phyloP scores from a whole-genome alignment of 2,329 filamentous ascomycete species.

The Lomentospora prolificans region DNA sequence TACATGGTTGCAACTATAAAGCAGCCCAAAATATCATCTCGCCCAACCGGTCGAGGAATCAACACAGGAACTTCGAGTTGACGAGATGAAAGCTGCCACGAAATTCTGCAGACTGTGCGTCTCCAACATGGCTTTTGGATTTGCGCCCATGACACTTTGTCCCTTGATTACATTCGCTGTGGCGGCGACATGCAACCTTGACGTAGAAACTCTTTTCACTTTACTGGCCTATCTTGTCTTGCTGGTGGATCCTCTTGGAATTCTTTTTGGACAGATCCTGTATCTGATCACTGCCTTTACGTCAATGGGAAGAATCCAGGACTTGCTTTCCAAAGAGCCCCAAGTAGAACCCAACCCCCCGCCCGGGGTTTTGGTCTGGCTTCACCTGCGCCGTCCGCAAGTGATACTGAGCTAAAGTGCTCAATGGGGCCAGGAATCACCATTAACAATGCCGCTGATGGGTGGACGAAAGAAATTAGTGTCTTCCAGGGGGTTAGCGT shows the following conservation, averaged over 20 bases:
- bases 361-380: constrained; percentile 15
- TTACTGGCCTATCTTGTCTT: constrained; percentile 25
- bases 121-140: constrained; percentile 18
- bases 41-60: constrained; percentile 16
- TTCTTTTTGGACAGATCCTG: constrained; percentile 23
- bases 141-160: constrained; percentile 24
- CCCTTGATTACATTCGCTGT: constrained; percentile 23
- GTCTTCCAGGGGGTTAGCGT: too few species aligned
- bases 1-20: constrained; percentile 23
- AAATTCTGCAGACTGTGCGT: constrained; percentile 18
- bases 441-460: too few species aligned
- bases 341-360: too few species aligned
- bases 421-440: not conserved
- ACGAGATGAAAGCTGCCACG: constrained; percentile 20
- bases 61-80: constrained; percentile 19
- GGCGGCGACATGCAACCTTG: constrained; percentile 16
- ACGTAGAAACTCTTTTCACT: constrained; percentile 21
- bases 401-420: not conserved
- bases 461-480: too few species aligned
- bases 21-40: constrained; percentile 18
- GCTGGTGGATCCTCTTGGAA: constrained; percentile 20
- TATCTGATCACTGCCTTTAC: constrained; percentile 20
- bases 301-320: constrained; percentile 25
- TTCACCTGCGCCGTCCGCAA: not conserved
- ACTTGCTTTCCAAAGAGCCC: constrained; percentile 22